Conservation (phyloP, 2,329 filamentous ascomycete genomes). For the Penicillium sp. region DNA sequence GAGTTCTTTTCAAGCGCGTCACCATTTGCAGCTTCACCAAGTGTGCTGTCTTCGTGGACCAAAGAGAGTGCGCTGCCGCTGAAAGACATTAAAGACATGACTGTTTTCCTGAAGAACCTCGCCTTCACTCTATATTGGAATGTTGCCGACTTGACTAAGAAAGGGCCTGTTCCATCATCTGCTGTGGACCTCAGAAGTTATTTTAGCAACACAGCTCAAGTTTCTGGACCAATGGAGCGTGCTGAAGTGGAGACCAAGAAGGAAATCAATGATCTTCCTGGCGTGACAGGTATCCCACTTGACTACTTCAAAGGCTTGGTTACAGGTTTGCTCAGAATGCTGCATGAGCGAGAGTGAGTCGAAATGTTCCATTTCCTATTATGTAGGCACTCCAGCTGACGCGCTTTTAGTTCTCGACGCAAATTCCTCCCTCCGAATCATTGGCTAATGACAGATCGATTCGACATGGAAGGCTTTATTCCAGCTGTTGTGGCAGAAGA, state of each 20-base stretch:
- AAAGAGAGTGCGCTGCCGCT: slow-evolving; percentile 68
- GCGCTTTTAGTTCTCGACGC: slow-evolving; percentile 64
- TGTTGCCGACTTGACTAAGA: slow-evolving; percentile 61
- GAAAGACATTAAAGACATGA: slow-evolving; percentile 69
- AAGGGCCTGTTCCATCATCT: slow-evolving; percentile 35
- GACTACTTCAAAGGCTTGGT: slow-evolving; percentile 76
- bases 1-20: slow-evolving; percentile 74
- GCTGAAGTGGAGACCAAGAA: slow-evolving; percentile 41
- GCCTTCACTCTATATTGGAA: slow-evolving; percentile 88
- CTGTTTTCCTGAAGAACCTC: slow-evolving; percentile 84
- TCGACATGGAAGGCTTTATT: slow-evolving; percentile 88
- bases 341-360: slow-evolving; percentile 78
- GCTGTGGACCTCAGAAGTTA: slow-evolving; percentile 49
- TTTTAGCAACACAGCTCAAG: slow-evolving; percentile 37
- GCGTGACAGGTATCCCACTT: slow-evolving; percentile 70
- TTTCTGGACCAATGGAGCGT: slow-evolving; percentile 21
- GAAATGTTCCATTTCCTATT: not conserved
- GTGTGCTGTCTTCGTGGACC: slow-evolving; percentile 56
- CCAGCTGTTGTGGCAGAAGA: slow-evolving; percentile 84
- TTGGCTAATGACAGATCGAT: slow-evolving; percentile 88
- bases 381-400: not conserved
- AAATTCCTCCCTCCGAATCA: slow-evolving; percentile 79
- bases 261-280: slow-evolving; percentile 54
- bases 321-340: slow-evolving; percentile 76
- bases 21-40: slow-evolving; percentile 44